phyloP scores from a whole-genome alignment of 495 filamentous ascomycete genomes.

The Glarea lozoyensis region DNA sequence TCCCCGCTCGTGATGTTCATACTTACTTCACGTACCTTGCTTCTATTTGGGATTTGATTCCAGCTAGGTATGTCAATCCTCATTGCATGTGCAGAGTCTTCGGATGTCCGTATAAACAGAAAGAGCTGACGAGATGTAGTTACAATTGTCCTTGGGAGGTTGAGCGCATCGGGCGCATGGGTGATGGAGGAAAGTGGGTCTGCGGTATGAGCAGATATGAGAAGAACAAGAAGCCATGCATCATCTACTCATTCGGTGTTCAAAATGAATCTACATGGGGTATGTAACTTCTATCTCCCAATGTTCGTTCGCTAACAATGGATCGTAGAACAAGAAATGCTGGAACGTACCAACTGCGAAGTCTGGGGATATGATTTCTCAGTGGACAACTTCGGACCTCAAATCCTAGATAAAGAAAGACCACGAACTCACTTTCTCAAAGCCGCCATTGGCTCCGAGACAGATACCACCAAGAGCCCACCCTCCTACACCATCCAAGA shows the following conservation, averaged over 20 bases:
- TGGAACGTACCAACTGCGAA: slow-evolving; percentile 21
- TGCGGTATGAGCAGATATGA: slow-evolving; percentile 23
- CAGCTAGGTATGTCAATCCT: slow-evolving; percentile 11
- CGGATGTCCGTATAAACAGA: no score
- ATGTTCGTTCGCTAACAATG: not conserved
- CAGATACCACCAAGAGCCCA: slow-evolving; percentile 9
- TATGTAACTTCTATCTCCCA: not conserved
- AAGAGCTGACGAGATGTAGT: no score
- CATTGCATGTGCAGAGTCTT: no score
- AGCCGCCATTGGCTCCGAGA: slow-evolving; percentile 15
- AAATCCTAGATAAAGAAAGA: slow-evolving; percentile 6
- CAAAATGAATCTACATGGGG: slow-evolving; percentile 24
- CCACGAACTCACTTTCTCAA: slow-evolving; percentile 17
- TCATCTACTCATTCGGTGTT: slow-evolving; percentile 26
- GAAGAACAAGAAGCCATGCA: slow-evolving; percentile 9
- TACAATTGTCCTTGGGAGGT: slow-evolving; percentile 24
- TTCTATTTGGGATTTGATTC: slow-evolving; percentile 24
- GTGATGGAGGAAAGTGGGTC: slow-evolving; percentile 27
- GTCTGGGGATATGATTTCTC: slow-evolving; percentile 26
- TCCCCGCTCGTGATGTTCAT: slow-evolving; percentile 3
- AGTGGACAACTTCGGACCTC: slow-evolving; percentile 16
- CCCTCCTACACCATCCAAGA: slow-evolving; percentile 21
- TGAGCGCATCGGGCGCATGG: slow-evolving; percentile 23
- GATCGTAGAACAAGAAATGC: slow-evolving; percentile 22
- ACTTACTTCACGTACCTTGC: slow-evolving; percentile 14